phyloP scores from a whole-genome alignment of 805 yeast genomes.

The Kluyveromyces siamensis region DNA sequence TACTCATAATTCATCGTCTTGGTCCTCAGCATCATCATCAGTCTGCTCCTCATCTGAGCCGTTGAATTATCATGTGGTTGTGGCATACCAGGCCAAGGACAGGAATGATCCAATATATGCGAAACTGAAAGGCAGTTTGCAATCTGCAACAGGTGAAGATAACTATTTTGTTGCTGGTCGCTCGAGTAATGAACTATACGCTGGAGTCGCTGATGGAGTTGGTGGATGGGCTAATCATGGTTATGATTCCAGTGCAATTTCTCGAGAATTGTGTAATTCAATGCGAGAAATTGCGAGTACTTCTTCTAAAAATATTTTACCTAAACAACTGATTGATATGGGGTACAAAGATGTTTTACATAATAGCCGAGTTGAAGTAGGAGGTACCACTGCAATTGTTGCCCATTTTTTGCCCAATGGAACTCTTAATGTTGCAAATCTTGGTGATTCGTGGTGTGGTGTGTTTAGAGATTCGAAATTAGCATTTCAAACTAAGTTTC shows the following conservation, averaged over 20 bases:
- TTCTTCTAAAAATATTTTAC: slow-evolving; percentile 22
- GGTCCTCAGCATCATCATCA: slow-evolving; percentile 1
- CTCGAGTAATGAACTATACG: slow-evolving; percentile 32
- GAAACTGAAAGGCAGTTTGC: slow-evolving; percentile 24
- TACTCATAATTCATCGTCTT: not conserved
- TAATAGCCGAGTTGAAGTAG: slow-evolving; percentile 65
- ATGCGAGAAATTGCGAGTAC: slow-evolving; percentile 31
- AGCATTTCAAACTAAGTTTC: slow-evolving; percentile 60
- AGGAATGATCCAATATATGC: slow-evolving; percentile 42
- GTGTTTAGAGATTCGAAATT: slow-evolving; percentile 61
- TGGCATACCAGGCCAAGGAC: slow-evolving; percentile 68
- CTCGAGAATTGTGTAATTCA: slow-evolving; percentile 63
- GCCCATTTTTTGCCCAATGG: slow-evolving; percentile 57
- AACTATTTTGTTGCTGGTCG: slow-evolving; percentile 44
- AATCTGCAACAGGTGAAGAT: slow-evolving; percentile 73
- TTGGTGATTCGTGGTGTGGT: slow-evolving; percentile 95
- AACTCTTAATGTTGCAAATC: slow-evolving; percentile 54
- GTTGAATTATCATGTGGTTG: slow-evolving; percentile 46
- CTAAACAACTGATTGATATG: slow-evolving; percentile 39
- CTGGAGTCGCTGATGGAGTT: slow-evolving; percentile 94
- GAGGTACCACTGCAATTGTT: slow-evolving; percentile 88
- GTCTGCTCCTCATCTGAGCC: slow-evolving; percentile 6
- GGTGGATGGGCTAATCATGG: slow-evolving; percentile 97
- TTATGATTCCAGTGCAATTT: slow-evolving; percentile 78
- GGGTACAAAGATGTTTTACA: slow-evolving; percentile 48